Conservation (phyloP, 306 rosid species). For the Rubus idaeus region DNA sequence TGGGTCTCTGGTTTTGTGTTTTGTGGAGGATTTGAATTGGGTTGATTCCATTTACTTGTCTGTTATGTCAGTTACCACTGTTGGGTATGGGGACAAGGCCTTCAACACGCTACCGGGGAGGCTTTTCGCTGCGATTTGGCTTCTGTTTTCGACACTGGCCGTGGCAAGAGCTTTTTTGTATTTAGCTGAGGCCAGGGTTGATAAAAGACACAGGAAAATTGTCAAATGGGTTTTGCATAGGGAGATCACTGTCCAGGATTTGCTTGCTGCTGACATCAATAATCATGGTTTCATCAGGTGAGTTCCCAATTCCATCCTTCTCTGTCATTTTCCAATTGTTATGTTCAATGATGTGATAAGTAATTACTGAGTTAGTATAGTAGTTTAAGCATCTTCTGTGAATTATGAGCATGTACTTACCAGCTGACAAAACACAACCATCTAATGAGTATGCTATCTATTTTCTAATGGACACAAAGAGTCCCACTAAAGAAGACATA, state of each 20-base stretch:
- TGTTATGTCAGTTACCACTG: slow-evolving; percentile 82
- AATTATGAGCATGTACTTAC: background rate
- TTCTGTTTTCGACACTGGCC: slow-evolving; percentile 69
- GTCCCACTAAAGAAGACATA: background rate
- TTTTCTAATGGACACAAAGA: background rate
- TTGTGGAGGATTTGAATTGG: slow-evolving; percentile 59
- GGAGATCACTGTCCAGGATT: slow-evolving; percentile 72
- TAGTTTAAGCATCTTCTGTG: background rate
- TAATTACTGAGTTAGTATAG: background rate
- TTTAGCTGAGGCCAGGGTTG: slow-evolving; percentile 78
- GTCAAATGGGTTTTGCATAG: slow-evolving; percentile 67
- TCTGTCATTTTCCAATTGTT: background rate
- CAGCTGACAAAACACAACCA: background rate
- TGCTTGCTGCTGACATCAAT: slow-evolving; percentile 74
- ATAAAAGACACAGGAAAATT: slow-evolving; percentile 59
- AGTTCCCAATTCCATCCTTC: background rate
- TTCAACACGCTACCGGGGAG: slow-evolving; percentile 69
- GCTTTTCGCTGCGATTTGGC: slow-evolving; percentile 73
- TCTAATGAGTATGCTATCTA: background rate
- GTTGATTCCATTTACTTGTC: slow-evolving; percentile 70
- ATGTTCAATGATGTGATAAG: background rate
- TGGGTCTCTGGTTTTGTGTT: slow-evolving; percentile 59
- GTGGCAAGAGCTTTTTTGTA: slow-evolving; percentile 80
- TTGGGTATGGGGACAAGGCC: slow-evolving; percentile 81
- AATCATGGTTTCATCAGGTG: slow-evolving; percentile 79